Percentiles rank a stretch among this genome's conserved stretches.
These are phyloP conservation scores for Fusarium sacchari DNA, from an alignment of 2,329 filamentous ascomycete genomes.

Conservation along the genomic window DNA sequence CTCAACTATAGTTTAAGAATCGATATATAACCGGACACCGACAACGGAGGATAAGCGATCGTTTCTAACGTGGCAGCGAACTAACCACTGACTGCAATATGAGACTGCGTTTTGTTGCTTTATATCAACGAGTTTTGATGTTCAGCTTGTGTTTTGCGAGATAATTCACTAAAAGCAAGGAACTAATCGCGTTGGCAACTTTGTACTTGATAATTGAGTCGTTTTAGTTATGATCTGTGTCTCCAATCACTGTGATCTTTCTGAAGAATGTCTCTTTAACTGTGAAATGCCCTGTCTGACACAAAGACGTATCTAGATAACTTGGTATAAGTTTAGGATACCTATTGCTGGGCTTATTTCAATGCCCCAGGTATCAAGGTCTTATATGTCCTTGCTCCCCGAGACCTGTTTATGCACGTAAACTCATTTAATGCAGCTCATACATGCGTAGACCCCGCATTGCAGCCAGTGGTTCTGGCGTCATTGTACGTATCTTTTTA, in stretches of 20 bases:
- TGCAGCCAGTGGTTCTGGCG: slow-evolving; percentile 21
- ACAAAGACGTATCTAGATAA: not conserved
- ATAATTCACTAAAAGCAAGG: slow-evolving; percentile 24
- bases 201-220: slow-evolving; percentile 31
- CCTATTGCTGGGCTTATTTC: no score
- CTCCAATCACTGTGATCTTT: not conserved
- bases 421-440: slow-evolving; percentile 31
- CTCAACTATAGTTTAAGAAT: slow-evolving; percentile 4
- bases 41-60: slow-evolving; percentile 7
- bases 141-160: slow-evolving; percentile 17
- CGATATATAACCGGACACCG: not conserved
- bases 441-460: slow-evolving; percentile 36
- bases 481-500: slow-evolving; percentile 32
- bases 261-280: not conserved
- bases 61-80: slow-evolving; percentile 30
- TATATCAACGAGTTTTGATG: slow-evolving; percentile 4
- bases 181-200: slow-evolving; percentile 45
- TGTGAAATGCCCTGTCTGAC: slow-evolving; percentile 4
- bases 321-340: not conserved
- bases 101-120: slow-evolving; percentile 14
- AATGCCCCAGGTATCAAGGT: no score
- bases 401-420: slow-evolving; percentile 25
- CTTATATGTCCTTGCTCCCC: no score
- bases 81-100: slow-evolving; percentile 27
- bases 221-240: slow-evolving; percentile 9